Percentiles rank a stretch among this genome's conserved stretches.
Evolutionary conservation across 2,329 filamentous ascomycete genomes (phyloP).

Genomic region (Colletotrichum paranaense): DNA sequence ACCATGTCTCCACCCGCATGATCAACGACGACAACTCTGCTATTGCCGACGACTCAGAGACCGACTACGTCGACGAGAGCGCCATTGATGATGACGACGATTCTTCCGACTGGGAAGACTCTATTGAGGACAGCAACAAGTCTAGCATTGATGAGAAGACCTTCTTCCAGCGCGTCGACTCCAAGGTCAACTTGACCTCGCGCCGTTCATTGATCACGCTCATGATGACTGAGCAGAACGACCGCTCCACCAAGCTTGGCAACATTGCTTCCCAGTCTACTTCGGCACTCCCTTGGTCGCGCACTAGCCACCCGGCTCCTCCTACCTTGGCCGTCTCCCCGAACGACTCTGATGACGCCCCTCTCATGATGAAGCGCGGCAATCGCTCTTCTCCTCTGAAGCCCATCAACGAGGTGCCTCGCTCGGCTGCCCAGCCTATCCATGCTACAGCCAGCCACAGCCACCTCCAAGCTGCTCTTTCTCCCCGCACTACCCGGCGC

Average conservation of each 20-base stretch:
- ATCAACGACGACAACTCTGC: conserved; percentile 68
- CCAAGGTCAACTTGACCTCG: conserved; percentile 84
- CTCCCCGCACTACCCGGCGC: conserved; percentile 88
- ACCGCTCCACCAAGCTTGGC: conserved; percentile 76
- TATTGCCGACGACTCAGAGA: conserved; percentile 64
- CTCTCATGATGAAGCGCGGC: conserved; percentile 73
- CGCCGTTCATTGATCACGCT: conserved; percentile 90
- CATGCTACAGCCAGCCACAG: conserved; percentile 71
- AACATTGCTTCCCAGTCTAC: conserved; percentile 75
- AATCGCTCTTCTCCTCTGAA: conserved; percentile 60
- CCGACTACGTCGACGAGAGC: conserved; percentile 81
- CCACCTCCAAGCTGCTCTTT: conserved; percentile 79
- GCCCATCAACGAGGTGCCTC: conserved; percentile 71
- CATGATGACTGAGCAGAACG: conserved; percentile 79
- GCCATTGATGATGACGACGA: conserved; percentile 82
- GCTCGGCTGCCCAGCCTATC: conserved; percentile 81
- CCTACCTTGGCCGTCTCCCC: conserved; percentile 61
- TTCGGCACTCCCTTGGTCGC: conserved; percentile 73
- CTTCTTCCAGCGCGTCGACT: conserved; percentile 92
- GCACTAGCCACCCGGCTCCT: conserved; percentile 57
- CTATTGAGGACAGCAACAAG: conserved; percentile 83
- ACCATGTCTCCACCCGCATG: conserved; percentile 76
- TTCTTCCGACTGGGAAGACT: conserved; percentile 71
- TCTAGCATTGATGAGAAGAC: conserved; percentile 84
- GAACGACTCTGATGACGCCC: conserved; percentile 71